Base-by-base conservation (phyloP, 1,284 basidiomycete species). In the Papiliotrema flavescens region DNA sequence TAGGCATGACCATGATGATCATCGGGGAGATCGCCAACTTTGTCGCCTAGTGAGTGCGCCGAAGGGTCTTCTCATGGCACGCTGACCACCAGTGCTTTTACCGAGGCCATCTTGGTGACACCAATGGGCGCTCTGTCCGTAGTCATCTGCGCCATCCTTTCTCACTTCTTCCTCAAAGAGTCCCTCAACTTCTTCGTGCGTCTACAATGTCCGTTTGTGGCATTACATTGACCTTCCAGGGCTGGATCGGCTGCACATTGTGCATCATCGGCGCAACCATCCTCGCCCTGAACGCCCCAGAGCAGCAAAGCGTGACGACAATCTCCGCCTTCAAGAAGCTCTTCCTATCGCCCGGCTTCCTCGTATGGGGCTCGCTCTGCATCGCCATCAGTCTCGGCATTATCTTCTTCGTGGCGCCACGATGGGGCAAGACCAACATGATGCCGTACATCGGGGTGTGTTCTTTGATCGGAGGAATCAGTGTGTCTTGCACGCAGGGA, bases 51-150 rank as follows among this genome's bases (percentile, higher is more conserved):
- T 75, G 57, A 66, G 73, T 70, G n/a, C 35, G 11, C 3, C 14
- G 6, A 5, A 19, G 9, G 24, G 39, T 26, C 48, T 22, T 20
- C 11, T n/a, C 22, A 9, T 17, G n/a, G 8, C 15, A 35, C 26
- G 46, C 39, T 14, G 42, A 51, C 56, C 28, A 14, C 2, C 60
- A 73, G 71, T 49, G 70, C 63, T 22, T 73, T 67, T 56, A 75
- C 65, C 52, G 72, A 69, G 54, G 71, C 64, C 15, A 60, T 68
- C 45, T 61, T 75, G 39, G 74, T 74, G 26, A 73, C 71, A n/a
- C 94, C 95, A 1, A 84, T 98, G 65, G 95, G 95, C 44, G 93
- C 94, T 3, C 83, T 98, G 53, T 94, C 92, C 17, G 96, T 98
- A 62, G 94, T 98, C 66, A 83, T 98, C 61, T 95, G 89, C 66